Base-by-base conservation (phyloP, 257 asterid species). In the Lycium ferocissimum region DNA sequence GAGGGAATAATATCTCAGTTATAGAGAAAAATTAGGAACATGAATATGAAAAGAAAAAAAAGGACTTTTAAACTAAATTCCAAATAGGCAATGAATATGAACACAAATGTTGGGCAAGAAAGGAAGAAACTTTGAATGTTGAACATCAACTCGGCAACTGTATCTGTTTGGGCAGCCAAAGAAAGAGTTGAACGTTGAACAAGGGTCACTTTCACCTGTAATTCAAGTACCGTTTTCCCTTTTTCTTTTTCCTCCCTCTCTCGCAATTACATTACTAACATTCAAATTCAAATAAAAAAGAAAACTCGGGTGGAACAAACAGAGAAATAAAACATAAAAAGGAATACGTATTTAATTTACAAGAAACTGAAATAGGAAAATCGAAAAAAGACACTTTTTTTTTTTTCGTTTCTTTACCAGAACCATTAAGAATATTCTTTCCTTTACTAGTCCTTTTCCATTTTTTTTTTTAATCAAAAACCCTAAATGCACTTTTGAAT, bases 351-450 rank as follows among this genome's bases (percentile, higher is more conserved):
- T 3, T 11, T 49, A 70, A 9, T 1, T 82, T 40, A 65, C 45
- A 18, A 58, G 9, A 18, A 58, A 58, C 6, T 20, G 37, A 20
- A 20, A 62, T 62, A 62, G 38, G 69, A 62, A 62, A 43, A 72
- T 18, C 3, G 17, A 45, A 45, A 61, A 71, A 72, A 72, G 58
- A 72, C 54, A n/a, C 80, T 37, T 43, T 45, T 54, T 85, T 26
- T 26, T 85, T 72, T 85, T 14, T 33, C 70, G 65, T 90, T 91
- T 88, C 86, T 80, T 83, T 83, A 54, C 84, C 20, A 80, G 57
- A 82, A 83, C 91, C 87, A 76, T 58, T 57, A 58, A 47, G 88
- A 87, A 89, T 92, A 92, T 90, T 91, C 95, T 84, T 91, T 90
- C 49, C 94, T 72, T 72, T 43, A 72, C 87, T 84, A 69, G 80